These are phyloP conservation scores for Tetrahymena borealis DNA, from an alignment of 73 alveolate genomes.

Conservation along the genomic window DNA sequence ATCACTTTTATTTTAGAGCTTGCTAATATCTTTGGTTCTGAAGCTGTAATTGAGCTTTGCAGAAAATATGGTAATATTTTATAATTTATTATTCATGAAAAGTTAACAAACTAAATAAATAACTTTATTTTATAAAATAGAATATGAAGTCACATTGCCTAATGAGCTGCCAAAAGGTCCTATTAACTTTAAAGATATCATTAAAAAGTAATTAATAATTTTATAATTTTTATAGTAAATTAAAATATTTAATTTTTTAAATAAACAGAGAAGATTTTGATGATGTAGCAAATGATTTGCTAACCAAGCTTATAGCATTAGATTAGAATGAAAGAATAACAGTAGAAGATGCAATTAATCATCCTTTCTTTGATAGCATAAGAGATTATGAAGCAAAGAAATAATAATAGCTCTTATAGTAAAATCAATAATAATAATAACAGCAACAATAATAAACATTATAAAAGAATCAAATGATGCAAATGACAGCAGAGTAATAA, in stretches of 20 bases:
- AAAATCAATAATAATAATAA: neutral
- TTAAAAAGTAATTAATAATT: constrained; percentile 26
- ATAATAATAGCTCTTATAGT: neutral
- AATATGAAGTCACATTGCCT: constrained; percentile 63
- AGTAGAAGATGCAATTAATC: constrained; percentile 56
- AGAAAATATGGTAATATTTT: constrained; percentile 13
- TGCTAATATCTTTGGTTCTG: constrained; percentile 62
- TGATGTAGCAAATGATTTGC: constrained; percentile 52
- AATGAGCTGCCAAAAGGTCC: constrained; percentile 56
- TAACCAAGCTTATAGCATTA: constrained; percentile 51
- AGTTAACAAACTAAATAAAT: neutral
- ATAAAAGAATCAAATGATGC: neutral
- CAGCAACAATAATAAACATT: neutral
- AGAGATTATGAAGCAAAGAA: neutral
- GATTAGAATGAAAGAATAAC: constrained; percentile 57
- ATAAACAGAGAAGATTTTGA: constrained; percentile 23
- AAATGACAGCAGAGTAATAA: neutral
- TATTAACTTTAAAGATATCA: constrained; percentile 53
- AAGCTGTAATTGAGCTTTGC: constrained; percentile 53
- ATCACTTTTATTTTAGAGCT: constrained; percentile 59
- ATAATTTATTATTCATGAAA: neutral
- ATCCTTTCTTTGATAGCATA: constrained; percentile 46
- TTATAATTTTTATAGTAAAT: neutral
- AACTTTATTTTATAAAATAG: constrained; percentile 32
- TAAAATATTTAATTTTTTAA: neutral